Base-by-base conservation (phyloP, 202 grass and related monocot genomes). In the Elaeis oleifera region DNA sequence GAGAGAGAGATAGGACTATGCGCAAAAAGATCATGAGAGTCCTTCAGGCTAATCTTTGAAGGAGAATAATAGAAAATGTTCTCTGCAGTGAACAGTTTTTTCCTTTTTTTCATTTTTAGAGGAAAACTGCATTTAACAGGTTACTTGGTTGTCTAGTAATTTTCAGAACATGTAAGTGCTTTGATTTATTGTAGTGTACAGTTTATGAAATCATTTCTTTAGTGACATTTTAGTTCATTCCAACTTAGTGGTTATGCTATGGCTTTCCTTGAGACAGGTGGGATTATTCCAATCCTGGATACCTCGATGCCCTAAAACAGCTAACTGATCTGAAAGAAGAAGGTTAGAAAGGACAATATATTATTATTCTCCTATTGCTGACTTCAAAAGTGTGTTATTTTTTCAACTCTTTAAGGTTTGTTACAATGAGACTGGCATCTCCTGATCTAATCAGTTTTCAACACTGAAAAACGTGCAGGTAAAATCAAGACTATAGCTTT, bases 241-340 rank as follows among this genome's bases (percentile, higher is more conserved):
- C 36, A 44, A 44, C 36, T 44, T 13, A 1, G 22, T 23, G 56
- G 17, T 73, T 53, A 65, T 59, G 18, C 60, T 26, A 0, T 49
- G 18, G 44, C 65, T 53, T 15, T 15, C 68, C 29, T 22, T 65
- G 27, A 79, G 70, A 79, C 60, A 97, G 92, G 92, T 92, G 92
- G 92, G 92, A 97, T 78, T 92, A 97, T 49, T 72, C 88, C 63
- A 97, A 97, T 81, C 68, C 71, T 50, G 92, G 88, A 71, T 97
- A 97, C 71, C 73, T 97, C 20, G 88, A 97, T 75, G 92, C 92
- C 28, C 74, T 97, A 6, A 91, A 92, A 68, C 87, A 97, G 62
- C 73, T 97, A 21, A 84, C 88, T 59, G 92, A 97, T 74, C 76
- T 97, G 58, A 97, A 97, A 61, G 92, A 92, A 65, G 84, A 97